phyloP scores from a whole-genome alignment of 129 eudicot species.

The Helianthus annuus region HanXRQr2.0-SUNRISE NC_035435.2:110758308-110758807 shows the following conservation, averaged over 20 bases:
- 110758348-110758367: not conserved
- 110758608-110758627: not conserved
- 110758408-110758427: not conserved
- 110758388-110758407: not conserved
- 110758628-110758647: not conserved
- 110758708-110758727: not conserved
- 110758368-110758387: slow-evolving; percentile 2
- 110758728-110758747: not conserved
- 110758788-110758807: not conserved
- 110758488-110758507: not conserved
- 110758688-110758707: not conserved
- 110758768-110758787: slow-evolving; percentile 11
- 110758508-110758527: not conserved
- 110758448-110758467: not conserved
- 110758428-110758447: not conserved
- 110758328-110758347: not conserved
- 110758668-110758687: slow-evolving; percentile 3
- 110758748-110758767: not conserved
- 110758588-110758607: slow-evolving; percentile 1
- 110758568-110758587: not conserved
- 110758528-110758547: not conserved
- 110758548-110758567: not conserved
- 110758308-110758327: not conserved
- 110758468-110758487: slow-evolving; percentile 1
- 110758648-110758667: not conserved